phyloP scores from a whole-genome alignment of 805 yeast genomes.

The Saccharomycopsis babjevae region DNA sequence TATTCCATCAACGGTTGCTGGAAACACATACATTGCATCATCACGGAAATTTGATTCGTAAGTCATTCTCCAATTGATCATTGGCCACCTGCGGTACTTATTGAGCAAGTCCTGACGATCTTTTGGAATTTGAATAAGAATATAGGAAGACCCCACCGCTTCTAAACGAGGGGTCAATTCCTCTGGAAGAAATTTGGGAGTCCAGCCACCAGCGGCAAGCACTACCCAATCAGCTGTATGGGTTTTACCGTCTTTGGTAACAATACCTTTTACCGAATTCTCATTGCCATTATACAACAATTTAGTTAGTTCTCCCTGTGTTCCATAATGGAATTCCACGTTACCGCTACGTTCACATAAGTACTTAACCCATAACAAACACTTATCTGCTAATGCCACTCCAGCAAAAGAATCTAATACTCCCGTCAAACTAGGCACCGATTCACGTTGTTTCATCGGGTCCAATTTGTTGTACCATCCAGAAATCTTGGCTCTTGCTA shows the following conservation, averaged over 20 bases:
- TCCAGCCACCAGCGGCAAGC: slow-evolving; percentile 27
- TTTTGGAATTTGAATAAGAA: slow-evolving; percentile 21
- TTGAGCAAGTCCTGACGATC: slow-evolving; percentile 15
- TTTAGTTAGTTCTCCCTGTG: slow-evolving; percentile 19
- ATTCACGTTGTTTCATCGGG: slow-evolving; percentile 20
- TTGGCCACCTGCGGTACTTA: slow-evolving; percentile 20
- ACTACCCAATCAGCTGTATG: slow-evolving; percentile 24
- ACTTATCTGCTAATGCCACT: slow-evolving; percentile 26
- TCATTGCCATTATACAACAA: slow-evolving; percentile 14
- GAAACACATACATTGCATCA: slow-evolving; percentile 12
- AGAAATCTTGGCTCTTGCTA: slow-evolving; percentile 18
- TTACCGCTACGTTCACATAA: slow-evolving; percentile 20
- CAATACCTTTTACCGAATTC: slow-evolving; percentile 22
- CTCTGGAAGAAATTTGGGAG: slow-evolving; percentile 25
- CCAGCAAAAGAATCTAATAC: slow-evolving; percentile 26
- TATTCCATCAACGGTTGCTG: slow-evolving; percentile 19
- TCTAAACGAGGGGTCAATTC: slow-evolving; percentile 21
- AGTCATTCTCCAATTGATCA: slow-evolving; percentile 24
- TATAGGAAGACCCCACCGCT: slow-evolving; percentile 27
- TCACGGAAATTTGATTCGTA: slow-evolving; percentile 26
- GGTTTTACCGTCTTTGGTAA: slow-evolving; percentile 23
- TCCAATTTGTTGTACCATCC: slow-evolving; percentile 19
- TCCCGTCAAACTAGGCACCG: slow-evolving; percentile 19
- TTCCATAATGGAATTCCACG: slow-evolving; percentile 18
- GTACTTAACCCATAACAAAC: slow-evolving; percentile 25